phyloP scores from a whole-genome alignment of 495 filamentous ascomycete species.

The Arthonia radiata region DNA sequence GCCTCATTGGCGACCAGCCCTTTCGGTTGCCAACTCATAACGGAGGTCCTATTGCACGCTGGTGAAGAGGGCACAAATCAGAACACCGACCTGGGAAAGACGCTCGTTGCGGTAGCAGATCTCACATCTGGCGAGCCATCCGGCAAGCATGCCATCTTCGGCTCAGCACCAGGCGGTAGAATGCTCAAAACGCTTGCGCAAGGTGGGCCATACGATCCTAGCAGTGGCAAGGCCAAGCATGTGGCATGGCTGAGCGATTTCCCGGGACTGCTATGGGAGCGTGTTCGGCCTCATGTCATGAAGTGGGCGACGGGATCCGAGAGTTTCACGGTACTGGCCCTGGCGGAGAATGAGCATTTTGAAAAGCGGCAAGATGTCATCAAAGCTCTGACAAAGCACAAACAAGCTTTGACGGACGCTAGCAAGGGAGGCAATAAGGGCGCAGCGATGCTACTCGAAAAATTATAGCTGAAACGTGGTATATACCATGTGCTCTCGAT shows the following conservation, averaged over 20 bases:
- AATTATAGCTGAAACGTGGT: constrained; percentile 1
- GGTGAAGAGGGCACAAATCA: constrained; percentile 1
- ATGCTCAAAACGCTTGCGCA: constrained; percentile 76
- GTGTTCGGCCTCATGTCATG: constrained; percentile 46
- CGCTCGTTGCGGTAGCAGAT: constrained; percentile 41
- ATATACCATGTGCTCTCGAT: too few relatives aligned
- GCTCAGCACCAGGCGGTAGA: constrained; percentile 41
- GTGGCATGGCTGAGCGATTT: constrained; percentile 61
- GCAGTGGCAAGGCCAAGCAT: constrained; percentile 37
- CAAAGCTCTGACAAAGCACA: constrained; percentile 33
- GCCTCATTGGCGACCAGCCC: constrained; percentile 39
- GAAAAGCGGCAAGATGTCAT: constrained; percentile 35
- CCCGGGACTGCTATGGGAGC: constrained; percentile 47
- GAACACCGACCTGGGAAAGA: constrained; percentile 27
- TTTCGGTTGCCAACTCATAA: constrained; percentile 69
- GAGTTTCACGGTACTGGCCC: constrained; percentile 54
- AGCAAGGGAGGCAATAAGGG: constrained; percentile 15
- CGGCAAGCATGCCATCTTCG: constrained; percentile 28
- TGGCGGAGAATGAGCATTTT: constrained; percentile 64
- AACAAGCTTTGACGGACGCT: constrained; percentile 26
- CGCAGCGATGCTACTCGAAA: constrained; percentile 11
- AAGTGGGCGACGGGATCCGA: constrained; percentile 72
- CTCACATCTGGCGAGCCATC: constrained; percentile 39
- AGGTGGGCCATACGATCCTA: constrained; percentile 59
- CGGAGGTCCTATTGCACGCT: constrained; percentile 57